phyloP scores from a whole-genome alignment of 345 rosid genomes.

The Psidium guajava region DNA sequence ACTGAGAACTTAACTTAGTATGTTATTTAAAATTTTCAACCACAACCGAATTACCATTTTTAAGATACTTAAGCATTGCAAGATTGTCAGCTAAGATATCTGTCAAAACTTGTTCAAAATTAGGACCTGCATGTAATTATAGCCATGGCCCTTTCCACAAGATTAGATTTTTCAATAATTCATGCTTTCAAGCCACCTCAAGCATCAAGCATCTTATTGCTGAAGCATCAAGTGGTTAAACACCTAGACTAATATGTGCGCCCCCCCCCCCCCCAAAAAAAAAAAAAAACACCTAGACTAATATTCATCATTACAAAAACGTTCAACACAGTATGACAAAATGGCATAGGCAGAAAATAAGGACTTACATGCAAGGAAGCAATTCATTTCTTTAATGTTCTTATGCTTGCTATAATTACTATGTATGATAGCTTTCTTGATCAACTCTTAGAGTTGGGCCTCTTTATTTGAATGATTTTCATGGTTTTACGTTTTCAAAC shows the following conservation, averaged over 20 bases:
- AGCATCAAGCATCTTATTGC: neutral
- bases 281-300: neutral
- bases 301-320: neutral
- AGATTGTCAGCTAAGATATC: neutral
- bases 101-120: neutral
- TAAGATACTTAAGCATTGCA: neutral
- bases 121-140: neutral
- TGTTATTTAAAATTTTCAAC: neutral
- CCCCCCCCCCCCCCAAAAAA: too few species aligned
- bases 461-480: neutral
- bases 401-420: neutral
- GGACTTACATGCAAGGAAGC: neutral
- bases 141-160: neutral
- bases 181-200: neutral
- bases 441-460: neutral
- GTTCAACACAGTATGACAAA: neutral
- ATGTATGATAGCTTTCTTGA: neutral
- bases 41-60: neutral
- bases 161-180: neutral
- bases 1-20: neutral
- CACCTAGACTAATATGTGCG: neutral
- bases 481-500: neutral
- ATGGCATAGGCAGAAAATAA: neutral
- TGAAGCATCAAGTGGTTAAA: neutral
- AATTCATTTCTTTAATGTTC: neutral